These are phyloP conservation scores for Lepidium campestre DNA, from an alignment of 441 rosid genomes.

Conservation along the genomic window DNA sequence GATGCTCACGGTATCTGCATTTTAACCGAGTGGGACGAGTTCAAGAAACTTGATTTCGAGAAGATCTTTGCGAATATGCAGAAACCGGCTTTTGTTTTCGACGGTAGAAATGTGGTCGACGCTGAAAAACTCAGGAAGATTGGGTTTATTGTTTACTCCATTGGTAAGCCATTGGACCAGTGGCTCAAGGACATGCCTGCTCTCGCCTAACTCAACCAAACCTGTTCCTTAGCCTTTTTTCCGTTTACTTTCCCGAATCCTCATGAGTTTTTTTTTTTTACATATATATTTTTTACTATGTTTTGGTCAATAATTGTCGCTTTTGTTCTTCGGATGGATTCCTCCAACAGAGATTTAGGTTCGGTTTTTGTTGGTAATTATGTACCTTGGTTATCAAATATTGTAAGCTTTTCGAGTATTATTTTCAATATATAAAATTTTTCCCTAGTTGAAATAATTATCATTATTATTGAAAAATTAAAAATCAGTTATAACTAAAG, in stretches of 20 bases:
- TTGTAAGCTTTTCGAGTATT: conserved; percentile 22
- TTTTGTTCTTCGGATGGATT: conserved; percentile 6
- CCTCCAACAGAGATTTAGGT: conserved; percentile 22
- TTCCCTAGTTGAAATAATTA: not conserved
- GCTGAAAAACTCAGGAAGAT: conserved; percentile 70
- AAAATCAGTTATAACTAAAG: too few species aligned
- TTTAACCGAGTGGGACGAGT: conserved; percentile 96
- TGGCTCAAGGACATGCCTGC: conserved; percentile 99
- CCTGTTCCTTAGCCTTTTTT: conserved; percentile 7
- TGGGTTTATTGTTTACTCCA: conserved; percentile 89
- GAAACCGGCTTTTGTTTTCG: conserved; percentile 88
- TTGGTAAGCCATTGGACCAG: conserved; percentile 86
- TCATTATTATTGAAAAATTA: too few species aligned
- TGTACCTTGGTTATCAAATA: conserved; percentile 24
- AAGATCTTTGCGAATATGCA: conserved; percentile 77
- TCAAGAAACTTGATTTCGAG: conserved; percentile 78
- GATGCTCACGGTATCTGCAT: conserved; percentile 90
- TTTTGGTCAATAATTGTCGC: conserved; percentile 23
- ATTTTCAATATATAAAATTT: not conserved
- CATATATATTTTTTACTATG: not conserved
- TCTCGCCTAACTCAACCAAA: conserved; percentile 46
- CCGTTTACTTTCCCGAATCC: not conserved
- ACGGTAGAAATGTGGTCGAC: conserved; percentile 72
- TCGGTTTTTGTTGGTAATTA: conserved; percentile 23
- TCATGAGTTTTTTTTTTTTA: not conserved